Evolutionary conservation across 1,139 yeast species (phyloP).

Genomic region (Pneumocystis carinii): DNA sequence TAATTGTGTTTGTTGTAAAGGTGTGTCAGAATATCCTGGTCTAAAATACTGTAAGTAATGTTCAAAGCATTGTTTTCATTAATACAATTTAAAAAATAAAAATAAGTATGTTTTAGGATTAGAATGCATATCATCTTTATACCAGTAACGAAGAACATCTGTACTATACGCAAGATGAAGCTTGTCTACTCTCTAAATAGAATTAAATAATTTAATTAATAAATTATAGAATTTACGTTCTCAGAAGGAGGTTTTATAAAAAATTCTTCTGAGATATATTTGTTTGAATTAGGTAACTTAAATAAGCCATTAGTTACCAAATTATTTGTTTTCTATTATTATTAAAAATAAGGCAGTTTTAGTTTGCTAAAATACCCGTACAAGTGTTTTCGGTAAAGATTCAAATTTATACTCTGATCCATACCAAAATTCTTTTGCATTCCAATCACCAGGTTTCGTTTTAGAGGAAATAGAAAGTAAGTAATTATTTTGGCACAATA

Average conservation of each 20-base stretch:
- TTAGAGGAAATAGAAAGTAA: constrained; percentile 33
- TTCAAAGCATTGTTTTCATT: neutral
- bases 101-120: constrained; percentile 73
- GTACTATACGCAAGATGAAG: constrained; percentile 28
- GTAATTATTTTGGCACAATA: constrained; percentile 44
- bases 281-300: constrained; percentile 55
- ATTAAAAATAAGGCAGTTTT: constrained; percentile 30
- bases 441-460: constrained; percentile 23
- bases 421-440: constrained; percentile 65
- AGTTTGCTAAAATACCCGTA: neutral
- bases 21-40: neutral
- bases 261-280: constrained; percentile 68
- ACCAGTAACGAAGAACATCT: constrained; percentile 51
- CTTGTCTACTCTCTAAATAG: neutral
- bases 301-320: constrained; percentile 30
- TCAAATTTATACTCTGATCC: constrained; percentile 61
- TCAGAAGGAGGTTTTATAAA: constrained; percentile 25
- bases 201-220: neutral
- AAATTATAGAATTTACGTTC: neutral
- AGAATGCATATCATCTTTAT: constrained; percentile 77
- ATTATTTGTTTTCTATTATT: constrained; percentile 24
- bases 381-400: constrained; percentile 7
- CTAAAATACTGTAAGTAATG: neutral
- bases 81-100: constrained; percentile 33
- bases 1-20: neutral